Percentiles rank a stretch among this genome's conserved stretches.
Evolutionary conservation across 2,329 filamentous ascomycete genomes (phyloP).

Genomic region (Decorospora gaudefroyi): DNA sequence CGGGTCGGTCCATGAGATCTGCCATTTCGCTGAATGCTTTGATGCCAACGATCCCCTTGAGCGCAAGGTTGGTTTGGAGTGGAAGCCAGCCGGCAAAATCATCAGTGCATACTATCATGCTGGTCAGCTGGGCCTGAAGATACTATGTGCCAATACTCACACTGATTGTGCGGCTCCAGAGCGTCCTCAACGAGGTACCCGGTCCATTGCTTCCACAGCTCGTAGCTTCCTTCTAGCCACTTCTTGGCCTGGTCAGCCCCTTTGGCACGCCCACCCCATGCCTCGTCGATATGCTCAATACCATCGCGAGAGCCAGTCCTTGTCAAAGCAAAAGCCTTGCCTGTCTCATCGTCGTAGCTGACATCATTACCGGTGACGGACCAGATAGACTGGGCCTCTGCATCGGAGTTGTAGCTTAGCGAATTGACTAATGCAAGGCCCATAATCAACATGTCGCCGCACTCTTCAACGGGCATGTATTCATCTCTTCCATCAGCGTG

Average conservation of each 20-base stretch:
- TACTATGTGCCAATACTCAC: slow-evolving; percentile 43
- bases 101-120: slow-evolving; percentile 68
- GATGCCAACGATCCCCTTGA: slow-evolving; percentile 84
- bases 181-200: slow-evolving; percentile 75
- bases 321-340: slow-evolving; percentile 56
- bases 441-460: slow-evolving; percentile 83
- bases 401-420: slow-evolving; percentile 64
- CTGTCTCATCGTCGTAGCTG: slow-evolving; percentile 27
- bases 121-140: slow-evolving; percentile 8
- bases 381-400: slow-evolving; percentile 63
- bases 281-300: slow-evolving; percentile 63
- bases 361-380: slow-evolving; percentile 51
- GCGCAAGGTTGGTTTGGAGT: slow-evolving; percentile 78
- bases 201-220: slow-evolving; percentile 77
- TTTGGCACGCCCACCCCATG: slow-evolving; percentile 61
- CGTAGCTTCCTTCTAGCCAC: slow-evolving; percentile 72
- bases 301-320: slow-evolving; percentile 56
- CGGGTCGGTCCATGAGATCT: slow-evolving; percentile 61
- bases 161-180: slow-evolving; percentile 73
- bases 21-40: slow-evolving; percentile 76
- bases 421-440: slow-evolving; percentile 77
- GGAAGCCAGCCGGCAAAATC: slow-evolving; percentile 80
- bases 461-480: slow-evolving; percentile 77
- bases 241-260: slow-evolving; percentile 62
- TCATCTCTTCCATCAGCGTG: slow-evolving; percentile 73